A percentile compares a stretch with the other conserved stretches of the same genome.
These are phyloP conservation scores for Colletotrichum sp. DNA, from an alignment of 2,329 filamentous ascomycete genomes.

Conservation along the genomic window DNA sequence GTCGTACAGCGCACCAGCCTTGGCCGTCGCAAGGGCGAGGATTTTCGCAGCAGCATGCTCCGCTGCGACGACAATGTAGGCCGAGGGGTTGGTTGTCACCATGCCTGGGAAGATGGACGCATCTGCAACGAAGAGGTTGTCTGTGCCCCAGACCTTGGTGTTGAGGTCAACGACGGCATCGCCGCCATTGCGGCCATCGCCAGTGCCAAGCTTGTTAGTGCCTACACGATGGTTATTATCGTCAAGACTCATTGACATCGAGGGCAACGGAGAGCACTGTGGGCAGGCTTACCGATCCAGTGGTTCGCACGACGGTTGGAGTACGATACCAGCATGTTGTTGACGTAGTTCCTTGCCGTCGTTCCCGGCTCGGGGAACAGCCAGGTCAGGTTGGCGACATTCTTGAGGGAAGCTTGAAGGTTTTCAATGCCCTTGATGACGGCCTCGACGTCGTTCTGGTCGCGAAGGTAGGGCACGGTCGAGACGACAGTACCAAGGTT, in stretches of 20 bases:
- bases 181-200: constrained; percentile 59
- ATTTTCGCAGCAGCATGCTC: constrained; percentile 57
- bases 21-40: constrained; percentile 16
- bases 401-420: constrained; percentile 57
- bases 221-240: constrained; percentile 31
- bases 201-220: constrained; percentile 64
- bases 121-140: constrained; percentile 73
- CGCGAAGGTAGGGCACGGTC: constrained; percentile 63
- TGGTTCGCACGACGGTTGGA: constrained; percentile 51
- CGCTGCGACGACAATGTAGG: constrained; percentile 67
- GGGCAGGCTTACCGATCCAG: constrained; percentile 45
- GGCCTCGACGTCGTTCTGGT: constrained; percentile 63
- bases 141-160: constrained; percentile 69
- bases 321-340: constrained; percentile 46
- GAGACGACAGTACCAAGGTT: constrained; percentile 64
- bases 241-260: too few relatives aligned
- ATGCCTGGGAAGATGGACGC: constrained; percentile 73
- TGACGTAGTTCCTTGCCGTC: constrained; percentile 61
- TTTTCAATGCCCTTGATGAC: constrained; percentile 69
- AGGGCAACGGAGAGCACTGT: accelerated
- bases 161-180: constrained; percentile 66
- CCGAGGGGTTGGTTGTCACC: constrained; percentile 70
- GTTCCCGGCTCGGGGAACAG: constrained; percentile 56
- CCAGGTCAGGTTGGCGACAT: constrained; percentile 60
- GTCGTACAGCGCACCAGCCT: constrained; percentile 9